Evolutionary conservation across 139 green algal species (phyloP).

Genomic region (Chlamydomonas incerta): DNA sequence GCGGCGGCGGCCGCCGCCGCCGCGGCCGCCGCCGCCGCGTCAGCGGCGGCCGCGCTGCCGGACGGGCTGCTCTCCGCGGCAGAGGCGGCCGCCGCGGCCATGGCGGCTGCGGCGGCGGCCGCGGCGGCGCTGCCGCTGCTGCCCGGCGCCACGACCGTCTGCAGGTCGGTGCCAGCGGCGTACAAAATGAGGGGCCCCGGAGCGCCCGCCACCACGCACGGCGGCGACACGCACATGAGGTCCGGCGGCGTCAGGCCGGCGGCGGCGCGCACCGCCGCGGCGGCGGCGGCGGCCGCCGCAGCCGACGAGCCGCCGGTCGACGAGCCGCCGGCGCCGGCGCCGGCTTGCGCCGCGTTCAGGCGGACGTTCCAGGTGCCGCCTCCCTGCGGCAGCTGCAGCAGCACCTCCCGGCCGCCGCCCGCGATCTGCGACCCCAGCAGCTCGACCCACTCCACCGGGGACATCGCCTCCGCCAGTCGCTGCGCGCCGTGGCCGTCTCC

Average conservation of each 20-base stretch:
- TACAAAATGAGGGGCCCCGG: slow-evolving; percentile 3
- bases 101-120: no score
- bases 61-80: neutral
- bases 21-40: neutral
- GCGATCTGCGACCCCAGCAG: neutral
- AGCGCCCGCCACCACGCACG: slow-evolving; percentile 6
- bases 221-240: slow-evolving; percentile 26
- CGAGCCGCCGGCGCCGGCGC: neutral
- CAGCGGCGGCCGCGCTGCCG: neutral
- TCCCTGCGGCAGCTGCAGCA: slow-evolving; percentile 8
- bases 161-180: slow-evolving; percentile 9
- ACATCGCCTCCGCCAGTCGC: neutral
- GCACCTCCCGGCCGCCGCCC: slow-evolving; percentile 8
- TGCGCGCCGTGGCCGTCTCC: neutral
- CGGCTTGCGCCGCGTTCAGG: neutral
- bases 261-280: no score
- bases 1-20: neutral
- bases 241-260: neutral
- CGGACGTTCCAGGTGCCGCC: slow-evolving; percentile 4
- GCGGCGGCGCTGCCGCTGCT: neutral
- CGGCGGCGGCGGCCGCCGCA: no score
- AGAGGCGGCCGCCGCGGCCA: neutral
- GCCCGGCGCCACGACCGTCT: neutral
- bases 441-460: neutral
- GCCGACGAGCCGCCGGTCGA: neutral